Base-by-base conservation (phyloP, 2,329 filamentous ascomycete genomes). In the Colletotrichum graminicola region DNA sequence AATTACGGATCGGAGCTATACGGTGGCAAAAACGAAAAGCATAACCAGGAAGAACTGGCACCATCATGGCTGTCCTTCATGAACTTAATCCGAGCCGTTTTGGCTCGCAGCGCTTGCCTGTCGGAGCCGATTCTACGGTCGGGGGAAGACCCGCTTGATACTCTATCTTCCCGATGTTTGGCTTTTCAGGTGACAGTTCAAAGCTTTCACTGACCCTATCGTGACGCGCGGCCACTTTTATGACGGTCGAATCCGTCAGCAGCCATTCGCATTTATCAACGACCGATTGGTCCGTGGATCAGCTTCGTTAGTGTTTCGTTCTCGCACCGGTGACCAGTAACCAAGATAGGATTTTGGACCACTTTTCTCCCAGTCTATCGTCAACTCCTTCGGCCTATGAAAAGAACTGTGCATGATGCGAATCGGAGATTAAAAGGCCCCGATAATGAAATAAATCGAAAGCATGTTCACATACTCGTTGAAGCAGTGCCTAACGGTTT, bases 1-100 rank as follows among this genome's bases (percentile, higher is more conserved):
- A 52, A 60, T 54, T 16, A 60, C 60, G 54, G 51, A n/a, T n/a
- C 10, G 34, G 36, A 32, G 43, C 62, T 51, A 63, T 39, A 51
- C 49, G 51, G 21, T 12, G 23, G 21, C 32, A n/a, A 55, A 12
- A 57, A 11, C 45, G 21, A 47, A n/a, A 21, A 29, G 39, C 23
- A 47, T 8, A 16, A 16, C 36, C 18, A 12, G 4, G 23, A 34
- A 29, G 34, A 51, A 52, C 34, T 23, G 32, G 23, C 54, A 26
- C 36, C 26, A 54, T 29, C 29, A 26, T n/a, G n/a, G 41, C 23
- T 59, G 26, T 56, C 26, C 5, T 23, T 18, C 26, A 5, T 23
- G 26, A 66, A 54, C 5, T 54, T 34, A 52, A 61, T 32, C 41
- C 47, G 41, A 61, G 32, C 52, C 29, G 21, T 34, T n/a, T n/a